These are phyloP conservation scores for button mushroom (Agaricus bisporus) DNA, from an alignment of 768 basidiomycete species.

Conservation along the genomic window DNA sequence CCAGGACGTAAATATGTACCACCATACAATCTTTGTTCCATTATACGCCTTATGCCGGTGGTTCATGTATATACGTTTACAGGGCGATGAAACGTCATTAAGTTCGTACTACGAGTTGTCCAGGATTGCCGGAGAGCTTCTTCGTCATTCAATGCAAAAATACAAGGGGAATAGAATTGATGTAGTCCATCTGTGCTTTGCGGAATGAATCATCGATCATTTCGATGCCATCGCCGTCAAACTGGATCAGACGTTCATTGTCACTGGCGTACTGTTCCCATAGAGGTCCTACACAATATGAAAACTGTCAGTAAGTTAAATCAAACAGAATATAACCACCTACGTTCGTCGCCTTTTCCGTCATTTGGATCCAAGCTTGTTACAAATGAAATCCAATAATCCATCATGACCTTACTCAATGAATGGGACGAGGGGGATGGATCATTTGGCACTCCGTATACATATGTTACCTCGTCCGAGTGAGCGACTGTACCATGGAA, in stretches of 20 bases:
- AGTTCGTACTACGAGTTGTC: no score
- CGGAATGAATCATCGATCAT: constrained; percentile 32
- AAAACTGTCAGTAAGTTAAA: background rate
- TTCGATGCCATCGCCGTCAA: constrained; percentile 27
- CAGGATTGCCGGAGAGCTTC: background rate
- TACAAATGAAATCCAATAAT: constrained; percentile 39
- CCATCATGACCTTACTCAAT: constrained; percentile 28
- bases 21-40: no score
- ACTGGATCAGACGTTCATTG: constrained; percentile 18
- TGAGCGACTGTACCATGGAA: background rate
- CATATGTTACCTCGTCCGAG: constrained; percentile 26
- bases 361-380: constrained; percentile 34
- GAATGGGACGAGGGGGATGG: constrained; percentile 14
- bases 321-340: background rate
- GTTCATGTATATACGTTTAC: no score
- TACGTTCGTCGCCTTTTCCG: constrained; percentile 24
- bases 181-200: constrained; percentile 28
- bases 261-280: constrained; percentile 27
- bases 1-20: no score
- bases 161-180: constrained; percentile 24
- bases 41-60: no score
- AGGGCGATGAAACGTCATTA: no score
- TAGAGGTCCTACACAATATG: background rate
- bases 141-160: constrained; percentile 16
- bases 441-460: constrained; percentile 26